Evolutionary conservation across 192 early-diverging fungal genomes (phyloP), one percentile per base, ranked within the genome.

Genomic region (Pilobolus umbonatus): DNA sequence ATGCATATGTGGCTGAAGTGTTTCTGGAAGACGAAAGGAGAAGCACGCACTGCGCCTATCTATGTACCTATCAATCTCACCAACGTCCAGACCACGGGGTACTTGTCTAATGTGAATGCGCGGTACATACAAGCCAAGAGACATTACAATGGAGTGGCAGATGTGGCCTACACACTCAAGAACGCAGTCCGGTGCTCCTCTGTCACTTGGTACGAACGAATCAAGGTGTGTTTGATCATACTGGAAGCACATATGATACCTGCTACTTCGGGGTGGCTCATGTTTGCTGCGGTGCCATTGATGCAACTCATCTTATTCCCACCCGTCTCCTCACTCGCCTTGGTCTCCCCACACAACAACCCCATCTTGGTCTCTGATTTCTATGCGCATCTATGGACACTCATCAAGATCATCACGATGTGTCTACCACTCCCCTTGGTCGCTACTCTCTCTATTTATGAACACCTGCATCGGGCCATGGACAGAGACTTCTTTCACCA

Each of bases 141-240:
- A 9, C 87, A 89, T 56, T 68, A 84, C 60, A 85, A 84, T 75
- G 87, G 87, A 10, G 82, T 84, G 17, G 75, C 85, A 15, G 87
- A 89, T 75, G 78, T 80, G 5, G 83, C 80, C 8, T 89, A 85
- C 61, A 71, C 79, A 1, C 36, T 89, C 25, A 67, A 65, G 36
- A 65, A 51, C 19, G 42, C 39, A 15, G 15, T 39, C 39, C 22
- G 21, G 19, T 17, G 15, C 29, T n/a, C 32, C 28, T 35, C 30
- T 47, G 22, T 39, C 25, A 34, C 29, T 29, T 72, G 55, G 55
- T 31, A 54, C 15, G 76, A 79, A 47, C 71, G 68, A 17, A 46
- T 80, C 46, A 55, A 60, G 17, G 67, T 70, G 3, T 67, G 65
- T 14, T 57, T 75, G 30, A 62, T 76, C 39, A 71, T 80, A 5